Percentiles rank a stretch among this genome's conserved stretches.
phyloP scores from a whole-genome alignment of 306 rosid species.

The Vachellia collinsii region DNA sequence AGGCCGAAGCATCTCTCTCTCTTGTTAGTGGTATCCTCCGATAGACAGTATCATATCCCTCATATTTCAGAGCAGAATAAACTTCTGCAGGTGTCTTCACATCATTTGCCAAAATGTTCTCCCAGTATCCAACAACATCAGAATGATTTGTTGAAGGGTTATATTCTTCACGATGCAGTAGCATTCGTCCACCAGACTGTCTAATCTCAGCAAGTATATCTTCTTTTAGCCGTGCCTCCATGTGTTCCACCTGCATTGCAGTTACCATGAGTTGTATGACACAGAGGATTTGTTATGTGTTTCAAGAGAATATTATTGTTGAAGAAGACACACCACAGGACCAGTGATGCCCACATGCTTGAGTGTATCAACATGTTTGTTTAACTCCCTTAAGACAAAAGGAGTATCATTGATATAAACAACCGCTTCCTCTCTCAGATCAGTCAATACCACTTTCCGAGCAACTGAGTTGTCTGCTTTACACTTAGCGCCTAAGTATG shows the following conservation, averaged over 20 bases:
- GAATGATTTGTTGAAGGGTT: slow-evolving; percentile 67
- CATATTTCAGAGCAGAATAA: slow-evolving; percentile 64
- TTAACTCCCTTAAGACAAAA: slow-evolving; percentile 85
- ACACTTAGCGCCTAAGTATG: slow-evolving; percentile 65
- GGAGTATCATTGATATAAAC: slow-evolving; percentile 83
- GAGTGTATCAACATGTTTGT: slow-evolving; percentile 87
- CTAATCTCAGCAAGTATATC: slow-evolving; percentile 78
- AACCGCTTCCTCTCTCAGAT: slow-evolving; percentile 86
- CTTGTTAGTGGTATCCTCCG: slow-evolving; percentile 81
- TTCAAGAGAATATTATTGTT: slow-evolving; percentile 33
- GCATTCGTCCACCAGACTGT: slow-evolving; percentile 77
- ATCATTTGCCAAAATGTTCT: slow-evolving; percentile 71
- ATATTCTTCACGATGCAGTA: slow-evolving; percentile 87
- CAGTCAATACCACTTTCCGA: slow-evolving; percentile 69
- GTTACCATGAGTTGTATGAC: slow-evolving; percentile 39
- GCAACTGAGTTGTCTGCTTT: slow-evolving; percentile 51
- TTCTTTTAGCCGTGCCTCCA: slow-evolving; percentile 82
- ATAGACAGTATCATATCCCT: slow-evolving; percentile 65
- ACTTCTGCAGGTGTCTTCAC: slow-evolving; percentile 90
- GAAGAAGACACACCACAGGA: slow-evolving; percentile 62
- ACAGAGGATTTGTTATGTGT: slow-evolving; percentile 30
- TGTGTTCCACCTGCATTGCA: slow-evolving; percentile 81
- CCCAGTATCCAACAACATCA: slow-evolving; percentile 81
- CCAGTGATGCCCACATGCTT: slow-evolving; percentile 94
- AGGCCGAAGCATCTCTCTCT: slow-evolving; percentile 80